These are phyloP conservation scores for Perkinsus olseni DNA, from an alignment of 169 alveolate genomes.

Conservation along the genomic window DNA sequence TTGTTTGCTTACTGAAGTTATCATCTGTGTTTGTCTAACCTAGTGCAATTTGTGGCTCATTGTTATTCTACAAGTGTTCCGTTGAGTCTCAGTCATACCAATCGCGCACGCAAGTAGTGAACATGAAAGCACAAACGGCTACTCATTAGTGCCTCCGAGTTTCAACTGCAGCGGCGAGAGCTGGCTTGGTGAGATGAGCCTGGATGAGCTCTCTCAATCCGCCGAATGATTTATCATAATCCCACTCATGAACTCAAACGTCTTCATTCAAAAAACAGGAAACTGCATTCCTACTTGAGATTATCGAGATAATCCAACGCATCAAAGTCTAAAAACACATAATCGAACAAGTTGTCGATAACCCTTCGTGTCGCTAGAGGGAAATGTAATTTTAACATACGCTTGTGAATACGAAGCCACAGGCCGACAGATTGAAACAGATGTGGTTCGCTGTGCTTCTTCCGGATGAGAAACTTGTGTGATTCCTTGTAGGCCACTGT, in stretches of 20 bases:
- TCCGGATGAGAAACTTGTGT: not conserved
- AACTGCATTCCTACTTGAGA: not conserved
- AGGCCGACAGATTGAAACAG: not conserved
- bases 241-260: too few relatives aligned
- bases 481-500: not conserved
- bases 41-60: not conserved
- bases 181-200: too few relatives aligned
- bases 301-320: not conserved
- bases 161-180: too few relatives aligned
- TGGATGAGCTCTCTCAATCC: too few relatives aligned
- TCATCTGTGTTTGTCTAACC: not conserved
- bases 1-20: not conserved
- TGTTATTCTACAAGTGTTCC: not conserved
- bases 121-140: too few relatives aligned
- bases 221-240: too few relatives aligned
- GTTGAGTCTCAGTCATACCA: not conserved
- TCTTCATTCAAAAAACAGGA: too few relatives aligned
- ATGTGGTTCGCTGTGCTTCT: not conserved
- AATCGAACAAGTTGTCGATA: not conserved
- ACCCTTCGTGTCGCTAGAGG: not conserved
- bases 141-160: too few relatives aligned
- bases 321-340: not conserved
- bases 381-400: not conserved
- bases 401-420: not conserved
- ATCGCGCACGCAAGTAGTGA: not conserved